Percentiles rank a stretch among this genome's conserved stretches.
These are phyloP conservation scores for Jaltomata sinuosa DNA, from an alignment of 257 asterid genomes.

Conservation along the genomic window DNA sequence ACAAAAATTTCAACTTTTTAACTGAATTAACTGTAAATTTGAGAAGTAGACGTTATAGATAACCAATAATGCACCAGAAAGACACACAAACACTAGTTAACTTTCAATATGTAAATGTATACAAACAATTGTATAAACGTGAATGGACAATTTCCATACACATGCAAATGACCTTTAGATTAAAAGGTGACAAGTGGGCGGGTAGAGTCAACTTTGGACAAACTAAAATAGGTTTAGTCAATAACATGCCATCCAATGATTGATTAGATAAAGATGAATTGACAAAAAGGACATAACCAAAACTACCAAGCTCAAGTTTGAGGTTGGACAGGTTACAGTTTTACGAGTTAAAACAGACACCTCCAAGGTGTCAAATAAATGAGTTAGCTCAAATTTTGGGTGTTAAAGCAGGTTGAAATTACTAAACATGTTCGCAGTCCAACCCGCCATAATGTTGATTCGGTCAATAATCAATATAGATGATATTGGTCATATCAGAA, in stretches of 20 bases:
- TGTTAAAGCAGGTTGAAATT: neutral
- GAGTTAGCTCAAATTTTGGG: neutral
- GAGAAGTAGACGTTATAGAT: neutral
- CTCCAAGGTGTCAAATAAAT: neutral
- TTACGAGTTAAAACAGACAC: neutral
- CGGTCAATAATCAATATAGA: neutral
- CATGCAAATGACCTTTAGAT: neutral
- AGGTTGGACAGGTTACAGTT: neutral
- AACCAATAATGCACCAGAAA: neutral
- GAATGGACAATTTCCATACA: neutral
- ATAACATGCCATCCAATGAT: neutral
- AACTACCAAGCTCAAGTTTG: neutral
- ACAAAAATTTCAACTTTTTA: neutral
- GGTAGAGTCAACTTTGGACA: neutral
- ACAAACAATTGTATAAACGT: neutral
- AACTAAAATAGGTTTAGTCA: neutral
- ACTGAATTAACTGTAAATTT: neutral
- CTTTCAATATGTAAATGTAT: neutral
- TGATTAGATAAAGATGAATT: neutral
- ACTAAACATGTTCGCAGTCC: neutral
- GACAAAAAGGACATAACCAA: neutral
- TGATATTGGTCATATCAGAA: neutral
- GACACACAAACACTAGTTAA: neutral
- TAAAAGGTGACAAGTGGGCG: neutral
- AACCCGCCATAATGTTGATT: neutral